phyloP scores from a whole-genome alignment of 2,329 filamentous ascomycete genomes.

The Fusarium algeriense region DNA sequence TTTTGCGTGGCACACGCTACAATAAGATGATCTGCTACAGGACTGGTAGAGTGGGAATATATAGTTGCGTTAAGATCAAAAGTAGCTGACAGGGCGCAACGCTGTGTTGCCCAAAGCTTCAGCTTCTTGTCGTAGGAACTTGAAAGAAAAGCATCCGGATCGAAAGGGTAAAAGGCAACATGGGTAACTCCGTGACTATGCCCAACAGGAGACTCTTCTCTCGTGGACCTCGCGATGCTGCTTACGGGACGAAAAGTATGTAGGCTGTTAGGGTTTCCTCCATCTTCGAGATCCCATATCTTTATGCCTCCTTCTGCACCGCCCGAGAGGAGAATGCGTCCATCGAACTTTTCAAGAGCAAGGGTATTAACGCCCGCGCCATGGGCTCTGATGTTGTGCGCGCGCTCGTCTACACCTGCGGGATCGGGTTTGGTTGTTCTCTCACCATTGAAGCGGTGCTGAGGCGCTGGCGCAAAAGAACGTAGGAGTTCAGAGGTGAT shows the following conservation, averaged over 20 bases:
- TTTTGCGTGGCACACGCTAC: constrained; percentile 92
- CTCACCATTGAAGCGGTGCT: constrained; percentile 76
- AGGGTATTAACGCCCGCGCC: constrained; percentile 82
- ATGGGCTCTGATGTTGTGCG: constrained; percentile 71
- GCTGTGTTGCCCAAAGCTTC: constrained; percentile 79
- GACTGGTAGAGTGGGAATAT: constrained; percentile 83
- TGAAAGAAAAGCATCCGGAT: constrained; percentile 79
- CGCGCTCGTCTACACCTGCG: constrained; percentile 46
- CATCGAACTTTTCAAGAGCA: constrained; percentile 85
- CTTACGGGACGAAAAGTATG: constrained; percentile 68
- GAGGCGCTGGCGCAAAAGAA: constrained; percentile 75
- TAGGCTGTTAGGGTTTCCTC: constrained; percentile 57
- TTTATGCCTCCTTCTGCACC: constrained; percentile 87
- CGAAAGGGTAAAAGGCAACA: constrained; percentile 82
- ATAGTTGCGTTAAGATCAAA: constrained; percentile 77
- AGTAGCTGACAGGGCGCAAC: constrained; percentile 69
- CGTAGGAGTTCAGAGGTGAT: constrained; percentile 75
- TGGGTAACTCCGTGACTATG: constrained; percentile 82
- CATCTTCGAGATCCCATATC: constrained; percentile 85
- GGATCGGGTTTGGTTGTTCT: constrained; percentile 25
- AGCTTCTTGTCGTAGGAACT: constrained; percentile 83
- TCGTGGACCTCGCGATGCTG: constrained; percentile 60
- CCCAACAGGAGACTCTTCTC: constrained; percentile 47
- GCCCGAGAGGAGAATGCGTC: constrained; percentile 81
- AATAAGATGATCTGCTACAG: constrained; percentile 77